Conservation (phyloP, 352 stramenopile species). For the Phytophthora cactorum region DNA sequence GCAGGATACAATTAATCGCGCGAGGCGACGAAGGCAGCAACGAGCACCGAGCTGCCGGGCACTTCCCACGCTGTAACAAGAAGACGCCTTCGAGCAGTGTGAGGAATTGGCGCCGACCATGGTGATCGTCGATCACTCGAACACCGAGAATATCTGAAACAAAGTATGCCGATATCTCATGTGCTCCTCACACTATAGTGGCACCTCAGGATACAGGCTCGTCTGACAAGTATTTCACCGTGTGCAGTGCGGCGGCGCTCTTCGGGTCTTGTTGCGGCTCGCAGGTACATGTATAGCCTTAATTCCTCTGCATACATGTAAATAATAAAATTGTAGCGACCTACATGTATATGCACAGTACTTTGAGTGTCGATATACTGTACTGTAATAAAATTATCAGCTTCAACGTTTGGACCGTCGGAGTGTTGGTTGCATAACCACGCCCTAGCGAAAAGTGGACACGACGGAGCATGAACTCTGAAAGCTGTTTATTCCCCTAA, state of each 20-base stretch:
- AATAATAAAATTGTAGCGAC: no score
- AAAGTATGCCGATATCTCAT: slow-evolving; percentile 36
- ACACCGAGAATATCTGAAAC: slow-evolving; percentile 23
- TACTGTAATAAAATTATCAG: background rate
- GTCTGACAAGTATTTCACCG: slow-evolving; percentile 7
- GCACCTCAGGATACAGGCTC: slow-evolving; percentile 13
- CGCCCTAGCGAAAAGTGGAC: slow-evolving; percentile 22
- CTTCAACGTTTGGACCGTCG: slow-evolving; percentile 4
- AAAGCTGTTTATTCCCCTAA: slow-evolving; percentile 15
- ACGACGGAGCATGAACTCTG: slow-evolving; percentile 12
- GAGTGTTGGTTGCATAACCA: slow-evolving; percentile 2
- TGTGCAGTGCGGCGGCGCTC: background rate
- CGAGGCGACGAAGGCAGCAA: slow-evolving; percentile 1
- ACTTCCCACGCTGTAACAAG: background rate
- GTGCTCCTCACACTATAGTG: slow-evolving; percentile 31
- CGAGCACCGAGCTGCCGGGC: background rate
- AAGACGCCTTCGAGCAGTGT: slow-evolving; percentile 9
- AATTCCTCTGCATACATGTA: no score
- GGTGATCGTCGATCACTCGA: slow-evolving; percentile 6
- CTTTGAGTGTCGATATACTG: no score
- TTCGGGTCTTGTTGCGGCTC: background rate
- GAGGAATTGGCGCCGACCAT: background rate
- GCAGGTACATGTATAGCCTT: no score
- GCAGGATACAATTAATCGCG: background rate
- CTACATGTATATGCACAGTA: background rate